Base-by-base conservation (phyloP, 1,284 basidiomycete genomes). In the Grifola frondosa region DNA sequence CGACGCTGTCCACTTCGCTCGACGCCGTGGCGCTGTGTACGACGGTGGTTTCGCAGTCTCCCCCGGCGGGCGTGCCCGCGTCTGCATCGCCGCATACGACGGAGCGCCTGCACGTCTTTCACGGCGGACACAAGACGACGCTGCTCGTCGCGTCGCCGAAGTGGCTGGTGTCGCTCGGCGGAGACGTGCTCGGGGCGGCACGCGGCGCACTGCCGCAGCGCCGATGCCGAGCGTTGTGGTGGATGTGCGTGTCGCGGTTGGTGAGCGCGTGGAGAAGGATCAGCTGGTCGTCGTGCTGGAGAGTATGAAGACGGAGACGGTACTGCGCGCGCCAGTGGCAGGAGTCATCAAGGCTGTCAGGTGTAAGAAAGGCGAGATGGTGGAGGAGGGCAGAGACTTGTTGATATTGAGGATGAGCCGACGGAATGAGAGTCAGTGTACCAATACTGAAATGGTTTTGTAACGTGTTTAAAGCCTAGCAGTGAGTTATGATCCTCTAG, bases 281-380 rank as follows among this genome's bases (percentile, higher is more conserved):
- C 85, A 94, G 60, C 80, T 80, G 7, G 74, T 91, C 10, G 82
- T 93, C 22, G 82, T 96, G 16, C 67, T 96, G 54, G 93, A 96
- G 70, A 94, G 91, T 58, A 97, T 96, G 93, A 97, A 97, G 79
- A 95, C 91, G 52, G 92, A 94, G 71, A 95, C 88, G 37, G 88
- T 89, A 31, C 63, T 97, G 55, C 75, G 91, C 46, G 81, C 89
- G 10, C 75, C 78, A 43, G 71, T 72, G 5, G 71, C 74, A 31
- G 92, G 90, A 9, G 70, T 81, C 6, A 81, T 95, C 3, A 80
- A 73, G 52, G 71, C 74, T 29, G 77, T 95, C 7, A 81, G 78
- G n/a, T 90, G 86, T 57, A 74, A 67, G 61, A 85, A 87, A 54
- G 91, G 90, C 5, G 84, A 90, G 61, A 90, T 93, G 80, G 90